phyloP scores from a whole-genome alignment of 495 filamentous ascomycete species.

The Talaromyces wortmannii region DNA sequence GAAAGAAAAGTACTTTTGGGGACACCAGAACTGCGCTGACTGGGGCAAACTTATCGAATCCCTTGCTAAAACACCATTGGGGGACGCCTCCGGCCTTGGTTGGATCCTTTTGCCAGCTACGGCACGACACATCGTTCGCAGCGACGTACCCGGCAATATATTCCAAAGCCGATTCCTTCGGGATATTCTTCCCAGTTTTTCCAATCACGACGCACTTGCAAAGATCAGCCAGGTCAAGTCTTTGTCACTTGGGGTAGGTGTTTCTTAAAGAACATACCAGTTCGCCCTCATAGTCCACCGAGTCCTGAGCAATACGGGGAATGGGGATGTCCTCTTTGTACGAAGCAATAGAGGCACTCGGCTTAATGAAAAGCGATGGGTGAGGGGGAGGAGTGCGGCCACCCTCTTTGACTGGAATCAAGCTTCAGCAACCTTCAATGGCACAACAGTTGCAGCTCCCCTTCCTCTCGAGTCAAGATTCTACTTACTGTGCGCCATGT shows the following conservation, averaged over 20 bases:
- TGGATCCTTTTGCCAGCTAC: conserved; percentile 51
- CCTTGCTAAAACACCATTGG: conserved; percentile 70
- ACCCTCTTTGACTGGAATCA: neutral
- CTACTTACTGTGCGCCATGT: conserved; percentile 63
- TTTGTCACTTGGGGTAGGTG: too few relatives aligned
- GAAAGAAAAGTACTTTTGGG: conserved; percentile 34
- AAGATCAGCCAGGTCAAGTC: too few relatives aligned
- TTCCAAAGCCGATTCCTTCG: conserved; percentile 53
- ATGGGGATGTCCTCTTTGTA: conserved; percentile 54
- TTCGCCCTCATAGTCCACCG: conserved; percentile 66
- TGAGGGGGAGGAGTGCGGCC: conserved; percentile 47
- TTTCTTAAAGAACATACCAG: too few relatives aligned
- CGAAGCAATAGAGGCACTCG: conserved; percentile 53
- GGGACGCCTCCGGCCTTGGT: conserved; percentile 56
- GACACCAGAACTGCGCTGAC: conserved; percentile 63
- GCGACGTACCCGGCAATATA: conserved; percentile 64
- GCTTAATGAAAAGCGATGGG: conserved; percentile 70
- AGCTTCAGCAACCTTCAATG: conserved; percentile 4
- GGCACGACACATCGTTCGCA: conserved; percentile 66
- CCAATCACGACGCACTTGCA: conserved; percentile 64
- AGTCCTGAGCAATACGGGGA: conserved; percentile 35
- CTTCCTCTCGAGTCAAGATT: too few relatives aligned
- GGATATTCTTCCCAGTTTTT: conserved; percentile 51
- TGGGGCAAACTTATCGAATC: conserved; percentile 72
- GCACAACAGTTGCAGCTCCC: too few relatives aligned